Base-by-base conservation (phyloP, 768 basidiomycete species). In the Serendipita vermifera region DNA sequence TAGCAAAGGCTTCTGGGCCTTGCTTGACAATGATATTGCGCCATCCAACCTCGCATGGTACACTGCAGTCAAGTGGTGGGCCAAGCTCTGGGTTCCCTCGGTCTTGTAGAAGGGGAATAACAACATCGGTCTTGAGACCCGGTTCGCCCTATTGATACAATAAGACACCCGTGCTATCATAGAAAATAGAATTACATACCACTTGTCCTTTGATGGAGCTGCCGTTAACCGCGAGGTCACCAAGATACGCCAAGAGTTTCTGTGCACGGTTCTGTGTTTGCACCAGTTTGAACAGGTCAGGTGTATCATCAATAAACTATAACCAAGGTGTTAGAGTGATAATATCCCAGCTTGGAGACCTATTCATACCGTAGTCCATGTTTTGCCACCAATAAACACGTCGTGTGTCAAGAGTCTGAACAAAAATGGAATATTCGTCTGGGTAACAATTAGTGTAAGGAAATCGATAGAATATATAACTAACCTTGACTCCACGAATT, bases 361-460 rank as follows among this genome's bases (percentile, higher is more conserved):
- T 33, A 1, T 63, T 59, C 77, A 59, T 61, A 81, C 82, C 24
- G 96, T 99, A 2, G 96, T 99, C 96, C 96, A 99, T 7, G 96
- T 96, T 74, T 92, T 88, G 58, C 94, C 94, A 33, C 80, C 84
- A 62, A 97, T 87, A 72, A 96, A 99, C 62, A 92, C 80, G 63
- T 93, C 91, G 70, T 98, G 89, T 3, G 96, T 98, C 61, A 99
- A 76, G 26, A 99, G 80, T 59, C 94, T 87, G 81, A 99, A 97
- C 63, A 99, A 73, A 87, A 99, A 99, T 13, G 96, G 96, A 62
- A 98, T 98, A 70, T 98, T 98, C 62, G 96, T 99, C 90, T 93
- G 59, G 24, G 33, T 55, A n/a, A 32, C 15, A 58, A 38, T 32
- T 5, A 48, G 27, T 13, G 5, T 38, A 27, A 36, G 20, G 40